Base-by-base conservation (phyloP, 2,329 filamentous ascomycete genomes). In the Ascochyta viciae-villosae region DNA sequence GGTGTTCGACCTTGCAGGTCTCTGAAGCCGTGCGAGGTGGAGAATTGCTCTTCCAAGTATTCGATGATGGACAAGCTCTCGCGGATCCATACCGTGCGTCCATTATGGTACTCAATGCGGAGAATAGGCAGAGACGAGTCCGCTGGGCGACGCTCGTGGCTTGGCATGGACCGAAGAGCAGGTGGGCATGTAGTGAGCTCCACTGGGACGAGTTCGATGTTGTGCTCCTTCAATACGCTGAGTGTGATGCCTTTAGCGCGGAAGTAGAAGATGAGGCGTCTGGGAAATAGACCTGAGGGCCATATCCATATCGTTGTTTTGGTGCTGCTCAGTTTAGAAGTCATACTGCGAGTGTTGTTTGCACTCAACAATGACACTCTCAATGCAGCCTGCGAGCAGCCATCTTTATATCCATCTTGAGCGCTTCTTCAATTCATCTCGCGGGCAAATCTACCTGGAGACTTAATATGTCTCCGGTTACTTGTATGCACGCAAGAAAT, bases 251-350 rank as follows among this genome's bases (percentile, higher is more conserved):
- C 10, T 40, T 67, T 65, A 22, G 61, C 55, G 50, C 40, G 57
- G 23, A 67, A 41, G 37, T 62, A 66, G 55, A 63, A 66, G 34
- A 64, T 26, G 10, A 67, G 24, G 31, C 63, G 63, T 12, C 62
- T 62, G 5, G 65, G 63, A 43, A 60, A 67, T 29, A 66, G 55
- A 33, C 65, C 63, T 3, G 52, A 57, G 1, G 63, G 60, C 65
- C 65, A 67, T 46, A 67, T 22, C 60, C 58, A 66, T 31, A 67
- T 31, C 12, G 63, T 67, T 16, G 48, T 65, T 51, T 29, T 31
- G 29, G 41, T 8, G 8, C 15, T 23, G 27, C 3, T 19, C 9
- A 6, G 8, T 40, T 22, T 1, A n/a, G 22, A 8, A 39, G 2
- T 8, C 35, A 39, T 39, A 10, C 2, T 39, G 19, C 35, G 4